Evolutionary conservation across 2,329 filamentous ascomycete species (phyloP).

Genomic region (Fusarium bulbicola): DNA sequence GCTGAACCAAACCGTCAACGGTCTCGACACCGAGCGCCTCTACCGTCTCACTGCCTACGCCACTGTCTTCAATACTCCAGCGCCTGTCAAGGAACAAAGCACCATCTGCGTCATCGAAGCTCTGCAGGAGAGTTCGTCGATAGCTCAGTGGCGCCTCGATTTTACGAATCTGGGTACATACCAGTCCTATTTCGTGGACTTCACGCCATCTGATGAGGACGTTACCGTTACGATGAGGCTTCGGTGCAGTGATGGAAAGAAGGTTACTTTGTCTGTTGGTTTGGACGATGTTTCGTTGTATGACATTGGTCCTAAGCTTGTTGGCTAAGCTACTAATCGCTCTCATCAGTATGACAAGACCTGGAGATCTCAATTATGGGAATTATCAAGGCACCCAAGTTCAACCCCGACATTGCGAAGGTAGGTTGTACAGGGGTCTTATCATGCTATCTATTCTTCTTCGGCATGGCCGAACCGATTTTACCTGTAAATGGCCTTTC

Average conservation of each 20-base stretch:
- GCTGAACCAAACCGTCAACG: conserved; percentile 2
- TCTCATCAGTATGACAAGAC: fast-evolving
- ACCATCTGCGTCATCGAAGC: neutral
- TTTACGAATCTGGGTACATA: neutral
- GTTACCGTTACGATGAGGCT: neutral
- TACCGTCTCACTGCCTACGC: neutral
- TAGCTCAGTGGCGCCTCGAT: neutral
- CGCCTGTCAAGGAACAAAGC: fast-evolving
- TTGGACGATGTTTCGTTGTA: neutral
- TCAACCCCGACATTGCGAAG: fast-evolving
- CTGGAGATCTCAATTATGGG: fast-evolving
- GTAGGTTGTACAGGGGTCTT: fast-evolving
- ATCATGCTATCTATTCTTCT: neutral
- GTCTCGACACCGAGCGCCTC: neutral
- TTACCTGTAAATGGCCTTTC: neutral
- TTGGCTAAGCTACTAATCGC: neutral
- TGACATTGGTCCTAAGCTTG: neutral
- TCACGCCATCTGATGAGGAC: neutral
- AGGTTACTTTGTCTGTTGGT: neutral
- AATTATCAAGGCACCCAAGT: fast-evolving
- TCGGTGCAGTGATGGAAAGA: neutral
- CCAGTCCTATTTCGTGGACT: fast-evolving
- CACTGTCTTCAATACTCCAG: neutral
- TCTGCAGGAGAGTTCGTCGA: fast-evolving
- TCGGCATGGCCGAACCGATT: fast-evolving